Base-by-base conservation (phyloP, 495 filamentous ascomycete species). In the Hypoxylon intermedium region DNA sequence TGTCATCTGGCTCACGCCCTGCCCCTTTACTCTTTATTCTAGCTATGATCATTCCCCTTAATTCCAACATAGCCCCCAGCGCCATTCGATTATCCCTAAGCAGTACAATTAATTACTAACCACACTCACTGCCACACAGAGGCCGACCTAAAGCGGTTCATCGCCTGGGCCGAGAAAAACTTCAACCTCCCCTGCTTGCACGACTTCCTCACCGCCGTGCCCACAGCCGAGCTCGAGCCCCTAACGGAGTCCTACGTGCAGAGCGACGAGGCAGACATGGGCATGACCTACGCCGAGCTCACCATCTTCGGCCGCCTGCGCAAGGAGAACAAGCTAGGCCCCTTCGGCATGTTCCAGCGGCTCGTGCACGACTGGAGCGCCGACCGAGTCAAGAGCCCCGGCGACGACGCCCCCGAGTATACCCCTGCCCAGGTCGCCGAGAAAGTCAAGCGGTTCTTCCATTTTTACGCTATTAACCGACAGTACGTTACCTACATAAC, bases 171-270 rank as follows among this genome's bases (percentile, higher is more conserved):
- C 2, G 51, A 73, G 20, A 69, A 69, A 16, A 72, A 77, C 11
- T 96, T 91, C 69, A 69, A 83, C 18, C 68, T 97, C 5, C 90
- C 90, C 0, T 85, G 89, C 54, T 81, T 97, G 4, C 63, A 85
- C 1, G 82, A 82, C 2, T 97, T 97, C 76, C 70, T 95, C 18
- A 74, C 79, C 12, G 92, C 92, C 2, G 78, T 82, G 0, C 92
- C 92, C 0, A 94, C 90, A 2, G 92, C 91, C 0, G 92, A 97
- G 70, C 81, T 96, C 0, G 89, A 93, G 62, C 92, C 92, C 9
- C 86, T 92, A 21, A 90, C 89, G 1, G 72, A 82, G 0, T 76
- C 74, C 12, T 89, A 89, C 63, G 81, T 86, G 15, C 85, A 89
- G 60, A 75, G 69, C 19, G 86, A 95, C 68, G 92, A 96, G 74